Percentiles rank a stretch among this genome's conserved stretches.
Evolutionary conservation across 2,329 filamentous ascomycete genomes (phyloP).

Genomic region (Stagonosporopsis tanaceti): DNA sequence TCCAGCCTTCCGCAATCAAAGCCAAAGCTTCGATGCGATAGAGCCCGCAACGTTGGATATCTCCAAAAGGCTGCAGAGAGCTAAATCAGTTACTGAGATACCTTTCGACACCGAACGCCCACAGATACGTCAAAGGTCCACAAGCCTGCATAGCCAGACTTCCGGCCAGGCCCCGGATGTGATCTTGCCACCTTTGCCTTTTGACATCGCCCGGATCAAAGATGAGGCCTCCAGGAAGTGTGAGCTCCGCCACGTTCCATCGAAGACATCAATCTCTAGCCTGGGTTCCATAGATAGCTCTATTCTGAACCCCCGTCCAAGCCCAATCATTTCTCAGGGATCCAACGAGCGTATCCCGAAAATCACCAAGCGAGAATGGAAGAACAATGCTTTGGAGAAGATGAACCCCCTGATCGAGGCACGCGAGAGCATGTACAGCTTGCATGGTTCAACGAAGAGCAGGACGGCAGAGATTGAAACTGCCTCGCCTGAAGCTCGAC

Average conservation of each 20-base stretch:
- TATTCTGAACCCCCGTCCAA: constrained; percentile 49
- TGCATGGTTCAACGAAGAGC: constrained; percentile 29
- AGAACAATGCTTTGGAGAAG: constrained; percentile 41
- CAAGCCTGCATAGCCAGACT: constrained; percentile 34
- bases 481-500: constrained; percentile 10
- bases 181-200: constrained; percentile 54
- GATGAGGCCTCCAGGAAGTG: constrained; percentile 31
- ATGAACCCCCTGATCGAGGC: constrained; percentile 41
- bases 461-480: constrained; percentile 22
- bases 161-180: constrained; percentile 52
- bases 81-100: constrained; percentile 35
- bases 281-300: constrained; percentile 52
- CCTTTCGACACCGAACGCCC: constrained; percentile 29
- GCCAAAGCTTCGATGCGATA: constrained; percentile 3
- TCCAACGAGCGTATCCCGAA: constrained; percentile 43
- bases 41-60: constrained; percentile 9
- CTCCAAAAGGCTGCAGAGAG: constrained; percentile 31
- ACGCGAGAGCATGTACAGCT: constrained; percentile 16
- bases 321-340: constrained; percentile 42
- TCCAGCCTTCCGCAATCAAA: constrained; percentile 35
- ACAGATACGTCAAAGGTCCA: constrained; percentile 34
- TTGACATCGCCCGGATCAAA: constrained; percentile 41
- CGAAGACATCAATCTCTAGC: constrained; percentile 51
- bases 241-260: constrained; percentile 42
- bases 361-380: constrained; percentile 48